These are phyloP conservation scores for Circinella umbellata DNA, from an alignment of 371 early-diverging fungal species.

Conservation along the genomic window DNA sequence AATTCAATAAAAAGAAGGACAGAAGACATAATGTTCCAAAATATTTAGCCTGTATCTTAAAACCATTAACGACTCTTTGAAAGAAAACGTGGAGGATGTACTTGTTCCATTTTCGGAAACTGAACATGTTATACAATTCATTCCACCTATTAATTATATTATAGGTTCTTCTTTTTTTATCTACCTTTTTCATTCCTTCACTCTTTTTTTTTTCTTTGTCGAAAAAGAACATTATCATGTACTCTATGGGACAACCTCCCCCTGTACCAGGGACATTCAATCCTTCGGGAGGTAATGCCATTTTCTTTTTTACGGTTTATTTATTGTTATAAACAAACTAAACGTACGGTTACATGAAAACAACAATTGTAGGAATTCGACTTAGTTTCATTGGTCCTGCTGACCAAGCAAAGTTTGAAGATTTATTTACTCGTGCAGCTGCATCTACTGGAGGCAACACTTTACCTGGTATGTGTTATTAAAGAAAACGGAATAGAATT, in stretches of 20 bases:
- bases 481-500: not conserved
- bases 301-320: too few species aligned
- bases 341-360: too few species aligned
- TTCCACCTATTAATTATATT: not conserved
- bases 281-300: not conserved
- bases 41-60: not conserved
- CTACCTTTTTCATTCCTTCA: not conserved
- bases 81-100: not conserved
- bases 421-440: slow-evolving; percentile 44
- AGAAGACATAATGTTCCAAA: not conserved
- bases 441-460: slow-evolving; percentile 42
- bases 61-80: not conserved
- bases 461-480: slow-evolving; percentile 37
- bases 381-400: slow-evolving; percentile 48
- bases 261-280: not conserved
- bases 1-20: too few species aligned
- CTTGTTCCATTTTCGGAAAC: not conserved
- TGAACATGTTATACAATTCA: not conserved
- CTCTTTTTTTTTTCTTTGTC: not conserved
- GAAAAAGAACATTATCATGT: not conserved
- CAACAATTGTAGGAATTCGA: slow-evolving; percentile 35
- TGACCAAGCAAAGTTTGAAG: slow-evolving; percentile 55
- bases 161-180: not conserved
- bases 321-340: too few species aligned
- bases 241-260: not conserved